Evolutionary conservation across 2,329 filamentous ascomycete species (phyloP).

Genomic region (Scorias spongiosa): DNA sequence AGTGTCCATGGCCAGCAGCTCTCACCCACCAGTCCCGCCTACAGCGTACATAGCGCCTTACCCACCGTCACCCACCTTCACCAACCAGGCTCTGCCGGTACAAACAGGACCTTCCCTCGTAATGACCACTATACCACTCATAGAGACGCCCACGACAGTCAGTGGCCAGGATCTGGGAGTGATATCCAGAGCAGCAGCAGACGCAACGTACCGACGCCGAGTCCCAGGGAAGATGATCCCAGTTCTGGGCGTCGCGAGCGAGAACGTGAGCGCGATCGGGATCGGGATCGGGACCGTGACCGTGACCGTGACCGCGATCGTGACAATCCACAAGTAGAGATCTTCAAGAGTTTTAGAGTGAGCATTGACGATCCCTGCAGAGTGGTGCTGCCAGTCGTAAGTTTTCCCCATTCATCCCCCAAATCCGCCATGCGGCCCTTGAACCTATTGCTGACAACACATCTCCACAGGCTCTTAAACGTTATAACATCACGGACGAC

Average conservation of each 20-base stretch:
- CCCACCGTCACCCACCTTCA: constrained; percentile 13
- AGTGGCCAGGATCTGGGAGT: not conserved
- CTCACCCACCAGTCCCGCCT: constrained; percentile 36
- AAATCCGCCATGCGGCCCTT: not conserved
- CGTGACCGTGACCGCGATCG: constrained; percentile 8
- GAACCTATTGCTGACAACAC: not conserved
- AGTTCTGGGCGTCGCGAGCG: not conserved
- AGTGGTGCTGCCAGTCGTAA: constrained; percentile 72
- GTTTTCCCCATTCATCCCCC: constrained; percentile 4
- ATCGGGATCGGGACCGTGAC: not conserved
- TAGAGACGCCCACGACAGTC: not conserved
- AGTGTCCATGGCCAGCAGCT: constrained; percentile 23
- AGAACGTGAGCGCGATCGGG: constrained; percentile 6
- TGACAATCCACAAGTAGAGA: constrained; percentile 55
- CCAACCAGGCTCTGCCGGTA: constrained; percentile 11
- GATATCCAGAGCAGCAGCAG: constrained; percentile 8
- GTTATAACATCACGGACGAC: constrained; percentile 96
- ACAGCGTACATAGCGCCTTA: constrained; percentile 20
- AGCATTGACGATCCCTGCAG: constrained; percentile 97
- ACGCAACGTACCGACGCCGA: constrained; percentile 16
- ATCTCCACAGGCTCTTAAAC: constrained; percentile 54
- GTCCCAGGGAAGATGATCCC: constrained; percentile 17
- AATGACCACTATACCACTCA: constrained; percentile 5
- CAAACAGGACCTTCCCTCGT: constrained; percentile 15
- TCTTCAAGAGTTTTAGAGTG: constrained; percentile 97